Conservation (phyloP, 768 basidiomycete species). For the Hortiboletus flavorubellus region DNA sequence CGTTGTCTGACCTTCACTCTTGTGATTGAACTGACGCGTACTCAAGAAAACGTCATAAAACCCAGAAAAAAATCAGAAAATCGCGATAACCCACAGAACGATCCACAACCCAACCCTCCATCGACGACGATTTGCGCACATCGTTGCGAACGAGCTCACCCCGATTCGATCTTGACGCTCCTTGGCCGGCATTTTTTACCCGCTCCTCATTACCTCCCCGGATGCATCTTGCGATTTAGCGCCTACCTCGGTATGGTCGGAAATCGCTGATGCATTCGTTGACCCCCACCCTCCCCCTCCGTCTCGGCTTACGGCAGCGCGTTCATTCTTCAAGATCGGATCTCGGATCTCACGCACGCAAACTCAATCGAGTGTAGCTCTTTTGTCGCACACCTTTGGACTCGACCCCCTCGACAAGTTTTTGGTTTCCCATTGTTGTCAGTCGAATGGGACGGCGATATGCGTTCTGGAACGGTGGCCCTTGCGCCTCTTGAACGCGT, state of each 20-base stretch:
- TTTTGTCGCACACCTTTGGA: not conserved
- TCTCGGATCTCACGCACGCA: not conserved
- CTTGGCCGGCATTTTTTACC: not conserved
- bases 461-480: not conserved
- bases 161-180: not conserved
- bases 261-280: constrained; percentile 4
- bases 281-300: not conserved
- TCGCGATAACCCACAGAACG: not conserved
- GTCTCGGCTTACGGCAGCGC: not conserved
- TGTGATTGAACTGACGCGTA: not conserved
- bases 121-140: not conserved
- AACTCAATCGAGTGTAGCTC: not conserved
- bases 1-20: not conserved
- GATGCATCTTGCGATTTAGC: constrained; percentile 1
- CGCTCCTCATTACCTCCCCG: not conserved
- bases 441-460: not conserved
- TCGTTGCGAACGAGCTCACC: not conserved
- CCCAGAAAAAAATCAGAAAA: constrained; percentile 1
- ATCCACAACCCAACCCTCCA: not conserved
- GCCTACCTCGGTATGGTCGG: constrained; percentile 5
- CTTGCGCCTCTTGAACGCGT: not conserved
- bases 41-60: not conserved
- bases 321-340: not conserved
- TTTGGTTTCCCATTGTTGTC: not conserved
- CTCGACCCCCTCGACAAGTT: not conserved